Conservation (phyloP, 2,329 filamentous ascomycete genomes). For the Diplodia mutila region DNA sequence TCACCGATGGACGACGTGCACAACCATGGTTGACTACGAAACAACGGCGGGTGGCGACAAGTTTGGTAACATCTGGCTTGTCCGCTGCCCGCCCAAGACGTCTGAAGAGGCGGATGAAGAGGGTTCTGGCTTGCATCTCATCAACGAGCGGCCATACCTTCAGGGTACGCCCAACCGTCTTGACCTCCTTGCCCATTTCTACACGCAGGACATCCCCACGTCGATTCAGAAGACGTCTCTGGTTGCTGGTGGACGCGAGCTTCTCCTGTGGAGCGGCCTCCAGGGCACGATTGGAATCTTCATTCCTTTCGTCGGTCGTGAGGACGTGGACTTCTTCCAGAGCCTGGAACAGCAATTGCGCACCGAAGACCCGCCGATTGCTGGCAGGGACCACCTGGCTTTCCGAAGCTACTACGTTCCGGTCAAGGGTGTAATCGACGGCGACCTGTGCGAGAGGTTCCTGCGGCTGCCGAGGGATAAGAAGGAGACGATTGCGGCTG, state of each 20-base stretch:
- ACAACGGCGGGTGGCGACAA: constrained; percentile 94
- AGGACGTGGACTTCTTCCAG: constrained; percentile 98
- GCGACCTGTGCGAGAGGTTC: constrained; percentile 93
- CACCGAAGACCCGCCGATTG: constrained; percentile 79
- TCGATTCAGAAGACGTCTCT: constrained; percentile 87
- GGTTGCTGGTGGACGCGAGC: constrained; percentile 87
- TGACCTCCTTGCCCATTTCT: constrained; percentile 85
- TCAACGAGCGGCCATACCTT: constrained; percentile 86
- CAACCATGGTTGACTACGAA: constrained; percentile 96
- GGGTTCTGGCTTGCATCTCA: constrained; percentile 84
- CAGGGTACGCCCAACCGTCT: constrained; percentile 86
- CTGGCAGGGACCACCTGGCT: constrained; percentile 91
- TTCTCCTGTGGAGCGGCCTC: constrained; percentile 90
- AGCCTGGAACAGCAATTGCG: constrained; percentile 87
- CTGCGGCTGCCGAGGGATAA: constrained; percentile 81
- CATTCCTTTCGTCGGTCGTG: constrained; percentile 86
- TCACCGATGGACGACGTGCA: constrained; percentile 86
- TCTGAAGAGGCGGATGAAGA: constrained; percentile 92
- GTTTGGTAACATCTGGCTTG: constrained; percentile 93
- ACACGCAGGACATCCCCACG: constrained; percentile 87
- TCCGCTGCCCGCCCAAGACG: constrained; percentile 83
- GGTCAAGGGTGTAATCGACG: constrained; percentile 95
- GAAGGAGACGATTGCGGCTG: constrained; percentile 92
- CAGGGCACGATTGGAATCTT: constrained; percentile 94
- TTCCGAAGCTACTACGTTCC: constrained; percentile 96